Evolutionary conservation across 768 basidiomycete genomes (phyloP), one percentile per base, ranked within the genome.

Genomic region (Nidularia pulvinata): DNA sequence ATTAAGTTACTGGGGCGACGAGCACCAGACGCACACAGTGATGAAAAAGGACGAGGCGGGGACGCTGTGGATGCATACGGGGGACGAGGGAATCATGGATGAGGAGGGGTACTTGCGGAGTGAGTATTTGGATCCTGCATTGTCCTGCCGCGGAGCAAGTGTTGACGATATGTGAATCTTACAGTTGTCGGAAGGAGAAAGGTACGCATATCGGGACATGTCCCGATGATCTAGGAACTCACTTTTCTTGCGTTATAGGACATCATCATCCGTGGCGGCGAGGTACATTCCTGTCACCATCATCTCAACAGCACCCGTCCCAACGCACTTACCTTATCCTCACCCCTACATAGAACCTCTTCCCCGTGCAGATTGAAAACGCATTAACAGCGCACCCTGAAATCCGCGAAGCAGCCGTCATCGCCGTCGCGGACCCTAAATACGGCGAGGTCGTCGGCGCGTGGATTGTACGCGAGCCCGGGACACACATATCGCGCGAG

Each of bases 341-440:
- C 4, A 25, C 25, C 25, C 4, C 25, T 25, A 25, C 25, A 25
- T 25, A 91, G 84, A 91, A 95, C 68, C 71, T 95, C 51, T 89
- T 90, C 68, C 88, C 93, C 3, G 83, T 93, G 45, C 85, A 92
- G 63, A 93, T 94, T 34, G 92, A 94, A 70, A 91, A 93, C 54
- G 81, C 76, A 1, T 63, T 92, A 49, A 84, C 80, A 0, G 69
- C 74, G 4, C 76, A 85, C 51, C 74, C 75, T 1, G 71, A 66
- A 13, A 80, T 94, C 42, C 75, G 80, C 46, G 91, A 93, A 66
- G 90, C 86, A 0, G 88, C 89, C 1, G 88, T 76, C 5, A 79
- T 93, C 6, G 69, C 89, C 3, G 89, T 94, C 14, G 87, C 88
- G 1, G 84, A 92, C 59, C 53, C 60, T 1, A 76, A 70, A 55